These are phyloP conservation scores for Hypoxylon fuscum DNA, from an alignment of 495 filamentous ascomycete genomes.

Conservation along the genomic window DNA sequence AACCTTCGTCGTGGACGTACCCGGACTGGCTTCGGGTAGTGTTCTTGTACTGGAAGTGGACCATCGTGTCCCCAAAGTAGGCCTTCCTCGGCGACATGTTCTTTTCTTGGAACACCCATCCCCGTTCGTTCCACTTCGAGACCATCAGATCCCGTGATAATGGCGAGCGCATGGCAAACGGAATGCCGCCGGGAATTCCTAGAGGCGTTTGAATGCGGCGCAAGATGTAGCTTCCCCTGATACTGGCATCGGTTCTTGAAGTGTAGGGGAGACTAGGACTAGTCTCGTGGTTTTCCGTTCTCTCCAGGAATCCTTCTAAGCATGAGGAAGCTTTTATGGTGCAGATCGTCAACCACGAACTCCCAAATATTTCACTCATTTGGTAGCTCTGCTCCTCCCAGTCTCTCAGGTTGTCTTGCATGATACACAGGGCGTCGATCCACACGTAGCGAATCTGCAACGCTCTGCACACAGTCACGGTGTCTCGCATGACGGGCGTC, in stretches of 20 bases:
- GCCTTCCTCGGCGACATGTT: constrained; percentile 14
- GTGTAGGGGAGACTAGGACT: constrained; percentile 7
- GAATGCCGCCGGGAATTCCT: constrained; percentile 11
- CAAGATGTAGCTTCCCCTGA: not conserved
- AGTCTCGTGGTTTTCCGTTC: not conserved
- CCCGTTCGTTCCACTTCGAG: constrained; percentile 8
- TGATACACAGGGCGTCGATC: constrained; percentile 42
- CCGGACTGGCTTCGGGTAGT: not conserved
- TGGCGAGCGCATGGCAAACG: not conserved
- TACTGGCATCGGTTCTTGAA: constrained; percentile 1
- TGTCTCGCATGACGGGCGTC: not conserved
- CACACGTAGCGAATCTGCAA: constrained; percentile 33
- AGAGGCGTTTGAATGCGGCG: not conserved
- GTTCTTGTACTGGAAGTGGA: not conserved
- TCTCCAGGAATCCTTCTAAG: not conserved
- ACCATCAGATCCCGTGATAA: constrained; percentile 4
- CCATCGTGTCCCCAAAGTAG: constrained; percentile 6
- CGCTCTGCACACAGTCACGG: not conserved
- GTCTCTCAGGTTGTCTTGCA: constrained; percentile 33
- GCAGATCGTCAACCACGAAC: constrained; percentile 20
- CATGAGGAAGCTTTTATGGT: not conserved
- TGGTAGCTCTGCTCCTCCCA: constrained; percentile 24
- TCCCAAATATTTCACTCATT: constrained; percentile 30
- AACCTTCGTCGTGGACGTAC: not conserved
- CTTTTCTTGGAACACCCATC: constrained; percentile 25